Conservation (phyloP, 2,329 filamentous ascomycete genomes). For the Fusarium foetens region DNA sequence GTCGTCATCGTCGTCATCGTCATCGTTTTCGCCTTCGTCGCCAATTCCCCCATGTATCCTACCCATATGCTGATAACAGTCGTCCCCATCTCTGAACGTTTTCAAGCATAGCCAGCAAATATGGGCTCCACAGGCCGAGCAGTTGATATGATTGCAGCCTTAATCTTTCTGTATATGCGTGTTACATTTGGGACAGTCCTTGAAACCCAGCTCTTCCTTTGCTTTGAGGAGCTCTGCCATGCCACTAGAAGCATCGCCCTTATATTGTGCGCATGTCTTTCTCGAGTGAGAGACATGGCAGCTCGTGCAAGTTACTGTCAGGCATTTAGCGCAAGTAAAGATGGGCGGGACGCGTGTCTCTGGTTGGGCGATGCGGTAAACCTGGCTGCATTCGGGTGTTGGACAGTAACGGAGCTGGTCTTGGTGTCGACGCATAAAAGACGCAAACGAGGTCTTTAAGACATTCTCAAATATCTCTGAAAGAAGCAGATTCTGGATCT, state of each 20-base stretch:
- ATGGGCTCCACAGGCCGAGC: constrained; percentile 52
- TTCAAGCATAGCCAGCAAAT: constrained; percentile 61
- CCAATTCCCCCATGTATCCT: neutral
- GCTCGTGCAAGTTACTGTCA: constrained; percentile 48
- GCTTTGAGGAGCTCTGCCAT: constrained; percentile 42
- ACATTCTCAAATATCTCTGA: constrained; percentile 48
- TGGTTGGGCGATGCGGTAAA: constrained; percentile 50
- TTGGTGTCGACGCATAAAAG: constrained; percentile 49
- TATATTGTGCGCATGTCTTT: constrained; percentile 50
- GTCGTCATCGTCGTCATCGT: neutral
- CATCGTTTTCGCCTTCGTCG: neutral
- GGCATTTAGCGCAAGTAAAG: constrained; percentile 52
- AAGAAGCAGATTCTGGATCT: constrained; percentile 41
- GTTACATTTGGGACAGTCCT: constrained; percentile 55
- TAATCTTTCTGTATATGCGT: constrained; percentile 54
- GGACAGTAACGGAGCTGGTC: constrained; percentile 53
- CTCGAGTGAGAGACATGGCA: constrained; percentile 50
- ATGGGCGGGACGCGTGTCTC: neutral
- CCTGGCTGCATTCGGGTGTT: constrained; percentile 54
- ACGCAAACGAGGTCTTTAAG: constrained; percentile 50
- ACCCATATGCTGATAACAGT: constrained; percentile 4
- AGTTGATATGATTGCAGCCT: constrained; percentile 61
- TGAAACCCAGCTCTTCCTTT: constrained; percentile 51
- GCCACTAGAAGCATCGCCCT: constrained; percentile 40
- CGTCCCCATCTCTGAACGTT: constrained; percentile 40